A percentile compares a stretch with the other conserved stretches of the same genome.
phyloP scores from a whole-genome alignment of 768 basidiomycete species.

The Mycena kentingensis region DNA sequence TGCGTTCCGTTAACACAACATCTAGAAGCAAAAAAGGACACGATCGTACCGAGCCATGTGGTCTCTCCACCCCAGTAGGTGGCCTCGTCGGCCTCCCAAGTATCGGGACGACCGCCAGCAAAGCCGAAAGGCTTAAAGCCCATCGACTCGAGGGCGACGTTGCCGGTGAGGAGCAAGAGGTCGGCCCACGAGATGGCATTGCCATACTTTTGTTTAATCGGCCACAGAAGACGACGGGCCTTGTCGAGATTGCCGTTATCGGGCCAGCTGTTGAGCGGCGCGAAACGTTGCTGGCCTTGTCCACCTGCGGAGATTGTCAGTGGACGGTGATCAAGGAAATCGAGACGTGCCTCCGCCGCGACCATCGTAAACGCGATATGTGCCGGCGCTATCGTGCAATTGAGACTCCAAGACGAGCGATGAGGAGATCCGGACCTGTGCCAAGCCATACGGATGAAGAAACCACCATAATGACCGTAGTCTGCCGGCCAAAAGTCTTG shows the following conservation, averaged over 20 bases:
- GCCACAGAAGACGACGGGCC: too few relatives aligned
- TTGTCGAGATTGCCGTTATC: not conserved
- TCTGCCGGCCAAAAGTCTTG: not conserved
- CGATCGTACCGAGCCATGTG: constrained; percentile 1
- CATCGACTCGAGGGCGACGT: not conserved
- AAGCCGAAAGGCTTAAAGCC: constrained; percentile 2
- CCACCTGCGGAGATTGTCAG: not conserved
- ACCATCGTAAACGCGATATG: not conserved
- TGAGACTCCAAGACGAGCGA: too few relatives aligned
- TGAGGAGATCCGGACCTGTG: too few relatives aligned
- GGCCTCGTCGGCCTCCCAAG: not conserved
- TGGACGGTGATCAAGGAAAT: too few relatives aligned
- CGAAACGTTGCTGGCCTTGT: not conserved
- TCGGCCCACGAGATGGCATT: constrained; percentile 3
- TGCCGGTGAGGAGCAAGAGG: not conserved
- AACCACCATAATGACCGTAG: not conserved
- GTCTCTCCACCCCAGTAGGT: constrained; percentile 2
- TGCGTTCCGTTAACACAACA: too few relatives aligned
- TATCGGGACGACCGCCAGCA: not conserved
- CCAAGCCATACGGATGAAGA: constrained; percentile 1
- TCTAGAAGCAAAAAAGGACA: too few relatives aligned
- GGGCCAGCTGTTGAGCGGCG: not conserved
- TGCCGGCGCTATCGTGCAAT: too few relatives aligned
- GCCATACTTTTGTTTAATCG: too few relatives aligned
- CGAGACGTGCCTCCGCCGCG: too few relatives aligned